Evolutionary conservation across 352 stramenopile species (phyloP), one percentile per base, ranked within the genome.

Genomic region (Aphanomyces stellatus): DNA sequence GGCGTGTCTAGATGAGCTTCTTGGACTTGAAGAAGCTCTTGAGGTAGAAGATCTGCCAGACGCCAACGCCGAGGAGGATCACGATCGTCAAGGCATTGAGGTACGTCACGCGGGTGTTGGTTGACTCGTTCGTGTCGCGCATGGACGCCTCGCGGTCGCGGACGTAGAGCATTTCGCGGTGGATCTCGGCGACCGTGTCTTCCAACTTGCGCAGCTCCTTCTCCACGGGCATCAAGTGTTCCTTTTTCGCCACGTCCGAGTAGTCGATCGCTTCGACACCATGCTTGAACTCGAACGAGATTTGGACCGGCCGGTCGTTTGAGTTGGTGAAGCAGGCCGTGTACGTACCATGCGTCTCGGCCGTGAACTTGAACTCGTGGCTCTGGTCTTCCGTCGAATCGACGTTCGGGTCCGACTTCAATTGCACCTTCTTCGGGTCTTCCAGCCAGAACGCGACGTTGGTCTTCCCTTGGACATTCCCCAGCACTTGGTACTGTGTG

Each of bases 11-110:
- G 2, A 74, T 62, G 19, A 75, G 34, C 27, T 75, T 75, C 34
- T 72, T 70, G 40, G 65, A 57, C 49, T 75, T 75, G 70, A 75
- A 75, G 35, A 75, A 75, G 24, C 51, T 43, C 49, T 72, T 70
- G 24, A 75, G 59, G 35, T 75, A 70, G 42, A 51, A 22, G 17
- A 75, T 65, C 53, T 75, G 70, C 34, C 60, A 75, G 11, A 71
- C 63, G 28, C 70, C 69, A 34, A 70, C 40, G 3, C 65, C 17
- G 5, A 75, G 28, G 15, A 75, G 41, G 35, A 74, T 74, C 19
- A 33, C 25, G 31, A 75, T 75, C 17, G 56, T 57, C 8, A 71
- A 51, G 15, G 51, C 48, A 17, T 33, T 72, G 41, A 72, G 69
- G 57, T 53, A 72, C 55, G 28, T 40, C 17, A 72, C 55, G 34